phyloP scores from a whole-genome alignment of 345 rosid genomes.

The Eucalyptus pumila region DNA sequence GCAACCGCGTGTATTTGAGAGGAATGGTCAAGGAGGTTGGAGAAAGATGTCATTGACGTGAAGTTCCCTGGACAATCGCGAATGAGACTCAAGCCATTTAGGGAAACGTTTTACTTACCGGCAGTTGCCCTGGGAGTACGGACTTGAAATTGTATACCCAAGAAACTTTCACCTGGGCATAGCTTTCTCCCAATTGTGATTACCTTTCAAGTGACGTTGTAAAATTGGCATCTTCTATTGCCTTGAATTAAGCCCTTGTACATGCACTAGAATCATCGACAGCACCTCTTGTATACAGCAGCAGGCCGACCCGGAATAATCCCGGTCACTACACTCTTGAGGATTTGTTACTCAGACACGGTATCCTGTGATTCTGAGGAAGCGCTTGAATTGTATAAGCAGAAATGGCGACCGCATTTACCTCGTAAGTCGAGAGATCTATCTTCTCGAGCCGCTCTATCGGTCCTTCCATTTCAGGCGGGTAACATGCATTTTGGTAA shows the following conservation, averaged over 20 bases:
- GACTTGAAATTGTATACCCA: neutral
- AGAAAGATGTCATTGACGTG: neutral
- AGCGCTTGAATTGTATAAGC: neutral
- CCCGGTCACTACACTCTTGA: neutral
- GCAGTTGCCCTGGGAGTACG: neutral
- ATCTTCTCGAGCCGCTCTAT: neutral
- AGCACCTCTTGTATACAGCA: neutral
- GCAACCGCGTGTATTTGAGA: constrained; percentile 54
- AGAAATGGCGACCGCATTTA: fast-evolving
- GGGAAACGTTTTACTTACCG: neutral
- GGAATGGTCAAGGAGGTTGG: constrained; percentile 53
- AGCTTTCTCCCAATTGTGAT: neutral
- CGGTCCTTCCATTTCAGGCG: neutral
- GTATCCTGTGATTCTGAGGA: neutral
- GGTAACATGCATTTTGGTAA: neutral
- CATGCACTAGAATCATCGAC: neutral
- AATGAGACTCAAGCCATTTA: neutral
- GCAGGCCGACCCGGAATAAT: neutral
- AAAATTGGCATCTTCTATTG: neutral
- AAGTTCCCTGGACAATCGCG: neutral
- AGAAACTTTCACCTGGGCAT: neutral
- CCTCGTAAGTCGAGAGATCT: neutral
- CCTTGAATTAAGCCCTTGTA: neutral
- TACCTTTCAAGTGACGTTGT: neutral
- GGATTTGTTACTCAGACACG: neutral